Conservation (phyloP, 169 alveolate species). For the Plasmodium relictum region DNA sequence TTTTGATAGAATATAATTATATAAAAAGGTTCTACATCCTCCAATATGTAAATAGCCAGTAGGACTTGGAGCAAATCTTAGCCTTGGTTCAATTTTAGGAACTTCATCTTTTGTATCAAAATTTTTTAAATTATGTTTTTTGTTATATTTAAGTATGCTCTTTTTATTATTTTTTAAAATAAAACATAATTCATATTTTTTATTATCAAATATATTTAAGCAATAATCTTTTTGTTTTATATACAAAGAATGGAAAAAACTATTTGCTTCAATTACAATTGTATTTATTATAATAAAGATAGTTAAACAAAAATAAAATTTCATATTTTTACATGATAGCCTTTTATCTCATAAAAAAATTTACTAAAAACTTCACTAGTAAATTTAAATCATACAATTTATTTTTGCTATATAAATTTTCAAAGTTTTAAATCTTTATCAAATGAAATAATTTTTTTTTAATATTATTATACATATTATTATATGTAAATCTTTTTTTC, state of each 20-base stretch:
- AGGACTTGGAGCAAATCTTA: conserved; percentile 86
- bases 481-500: no score
- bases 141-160: conserved; percentile 12
- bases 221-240: neutral
- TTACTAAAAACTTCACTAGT: neutral
- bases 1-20: conserved; percentile 84
- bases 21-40: conserved; percentile 87
- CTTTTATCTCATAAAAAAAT: conserved; percentile 5
- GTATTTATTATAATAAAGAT: conserved; percentile 29
- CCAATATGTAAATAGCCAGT: conserved; percentile 90
- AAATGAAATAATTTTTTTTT: no score
- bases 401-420: no score
- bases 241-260: conserved; percentile 6
- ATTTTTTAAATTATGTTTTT: neutral
- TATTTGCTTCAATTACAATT: conserved; percentile 3
- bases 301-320: conserved; percentile 14
- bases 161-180: conserved; percentile 25
- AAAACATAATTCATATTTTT: conserved; percentile 14
- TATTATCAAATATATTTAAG: conserved; percentile 7
- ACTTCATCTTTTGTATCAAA: neutral
- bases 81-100: conserved; percentile 17
- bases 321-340: conserved; percentile 42
- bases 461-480: no score
- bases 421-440: no score
- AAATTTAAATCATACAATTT: no score